Conservation (phyloP, 73 alveolate genomes). For the Stentor coeruleus region DNA sequence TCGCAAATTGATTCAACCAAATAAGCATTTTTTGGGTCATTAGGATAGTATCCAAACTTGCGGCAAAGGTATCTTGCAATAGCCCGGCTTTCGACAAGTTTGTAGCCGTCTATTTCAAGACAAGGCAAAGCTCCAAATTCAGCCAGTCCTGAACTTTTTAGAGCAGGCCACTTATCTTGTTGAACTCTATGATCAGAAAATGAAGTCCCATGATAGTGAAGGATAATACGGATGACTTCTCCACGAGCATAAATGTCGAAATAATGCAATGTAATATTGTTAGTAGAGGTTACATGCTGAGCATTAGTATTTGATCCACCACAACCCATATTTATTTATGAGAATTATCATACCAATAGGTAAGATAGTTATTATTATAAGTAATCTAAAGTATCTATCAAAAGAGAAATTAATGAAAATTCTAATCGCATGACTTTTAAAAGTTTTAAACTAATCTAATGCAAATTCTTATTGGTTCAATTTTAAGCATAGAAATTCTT, state of each 20-base stretch:
- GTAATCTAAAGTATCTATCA: too few species aligned
- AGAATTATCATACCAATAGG: too few species aligned
- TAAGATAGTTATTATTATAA: too few species aligned
- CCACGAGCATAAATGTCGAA: not conserved
- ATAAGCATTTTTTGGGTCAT: conserved; percentile 56
- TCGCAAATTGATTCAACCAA: conserved; percentile 51
- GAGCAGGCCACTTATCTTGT: not conserved
- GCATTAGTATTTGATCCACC: too few species aligned
- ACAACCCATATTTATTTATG: too few species aligned
- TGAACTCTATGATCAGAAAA: not conserved
- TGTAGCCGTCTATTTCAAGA: not conserved
- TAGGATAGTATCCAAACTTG: conserved; percentile 54
- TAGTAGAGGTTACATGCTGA: too few species aligned
- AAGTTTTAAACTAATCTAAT: too few species aligned
- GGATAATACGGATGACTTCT: not conserved
- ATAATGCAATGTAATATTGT: not conserved
- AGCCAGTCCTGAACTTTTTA: not conserved
- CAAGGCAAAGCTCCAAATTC: not conserved
- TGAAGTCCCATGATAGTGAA: not conserved
- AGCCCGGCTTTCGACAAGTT: not conserved
- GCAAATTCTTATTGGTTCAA: too few species aligned
- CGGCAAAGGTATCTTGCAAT: conserved; percentile 32
- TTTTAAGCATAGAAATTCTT: too few species aligned
- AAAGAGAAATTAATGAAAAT: too few species aligned
- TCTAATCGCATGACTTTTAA: too few species aligned